phyloP scores from a whole-genome alignment of 257 asterid genomes.

The Salvia rosmarinus region DNA sequence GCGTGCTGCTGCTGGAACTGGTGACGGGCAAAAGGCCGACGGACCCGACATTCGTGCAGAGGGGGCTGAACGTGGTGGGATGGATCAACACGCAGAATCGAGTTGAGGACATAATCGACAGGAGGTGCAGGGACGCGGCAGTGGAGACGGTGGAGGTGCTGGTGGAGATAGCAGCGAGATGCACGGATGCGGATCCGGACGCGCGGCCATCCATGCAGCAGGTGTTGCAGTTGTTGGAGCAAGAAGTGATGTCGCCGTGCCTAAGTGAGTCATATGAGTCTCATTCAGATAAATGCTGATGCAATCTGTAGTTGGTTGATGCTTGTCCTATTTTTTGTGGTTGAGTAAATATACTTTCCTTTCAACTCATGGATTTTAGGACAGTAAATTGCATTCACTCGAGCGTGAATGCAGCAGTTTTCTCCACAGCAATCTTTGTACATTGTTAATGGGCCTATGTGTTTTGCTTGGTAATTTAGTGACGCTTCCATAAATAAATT shows the following conservation, averaged over 20 bases:
- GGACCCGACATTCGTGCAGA: conserved; percentile 78
- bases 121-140: conserved; percentile 70
- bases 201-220: conserved; percentile 90
- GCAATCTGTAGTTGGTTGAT: no score
- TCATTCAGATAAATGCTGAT: conserved; percentile 73
- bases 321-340: not conserved
- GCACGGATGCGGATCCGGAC: conserved; percentile 85
- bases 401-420: conserved; percentile 34
- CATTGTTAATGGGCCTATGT: not conserved
- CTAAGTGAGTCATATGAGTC: conserved; percentile 80
- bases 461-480: no score
- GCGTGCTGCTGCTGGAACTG: conserved; percentile 87
- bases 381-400: conserved; percentile 29
- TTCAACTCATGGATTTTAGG: conserved; percentile 25
- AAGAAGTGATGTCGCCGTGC: conserved; percentile 93
- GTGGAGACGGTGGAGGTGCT: conserved; percentile 82
- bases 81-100: conserved; percentile 90
- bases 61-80: conserved; percentile 89
- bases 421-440: conserved; percentile 9
- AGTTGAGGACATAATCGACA: conserved; percentile 69
- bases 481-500: no score
- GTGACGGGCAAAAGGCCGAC: conserved; percentile 95
- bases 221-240: conserved; percentile 87
- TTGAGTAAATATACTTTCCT: not conserved
- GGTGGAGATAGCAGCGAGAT: conserved; percentile 78